Base-by-base conservation (phyloP, 108 stramenopile species). In the Cyclostephanos invisitatus region DNA sequence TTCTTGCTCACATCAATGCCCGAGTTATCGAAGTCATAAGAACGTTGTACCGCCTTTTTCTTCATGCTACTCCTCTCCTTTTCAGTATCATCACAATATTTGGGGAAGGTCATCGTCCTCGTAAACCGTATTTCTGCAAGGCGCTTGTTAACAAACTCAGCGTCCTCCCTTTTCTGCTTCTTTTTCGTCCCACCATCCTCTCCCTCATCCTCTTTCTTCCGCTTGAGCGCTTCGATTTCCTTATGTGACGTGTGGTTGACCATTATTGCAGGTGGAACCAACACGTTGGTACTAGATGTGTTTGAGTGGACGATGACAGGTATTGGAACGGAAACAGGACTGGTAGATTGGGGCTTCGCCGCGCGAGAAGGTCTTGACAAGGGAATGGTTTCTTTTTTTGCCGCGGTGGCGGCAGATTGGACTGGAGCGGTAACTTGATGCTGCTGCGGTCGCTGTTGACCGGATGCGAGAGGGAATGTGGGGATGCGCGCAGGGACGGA, bases 101-200 rank as follows among this genome's bases (percentile, higher is more conserved):
- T 7, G 12, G 65, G 17, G 37, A 56, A 11, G 1, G 60, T 5
- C 22, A 18, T 38, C 35, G 49, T 63, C 10, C 5, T 24, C 37
- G 77, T 38, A 21, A 4, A 32, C 32, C 72, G 48, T 7, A 55
- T 8, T 49, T 20, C 62, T 38, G 38, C 42, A 24, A 32, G 32
- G 32, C 32, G 32, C 32, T 3, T 32, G 32, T 32, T 32, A 32
- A 4, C 4, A 32, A 4, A 32, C 32, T 32, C 32, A 32, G 32
- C 32, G 32, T 73, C 66, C 58, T 78, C 67, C 57, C 70, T 69
- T 60, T 72, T 59, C n/a, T 49, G 73, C 17, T 51, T 56, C 28
- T 68, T 64, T 22, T 40, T 40, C 11, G 68, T 32, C 32, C 32
- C 32, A 32, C 32, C 32, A 2, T 32, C 32, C 32, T 75, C 28